Evolutionary conservation across 2,329 filamentous ascomycete genomes (phyloP), one percentile per base, ranked within the genome.

Genomic region (Colletotrichum sp.): DNA sequence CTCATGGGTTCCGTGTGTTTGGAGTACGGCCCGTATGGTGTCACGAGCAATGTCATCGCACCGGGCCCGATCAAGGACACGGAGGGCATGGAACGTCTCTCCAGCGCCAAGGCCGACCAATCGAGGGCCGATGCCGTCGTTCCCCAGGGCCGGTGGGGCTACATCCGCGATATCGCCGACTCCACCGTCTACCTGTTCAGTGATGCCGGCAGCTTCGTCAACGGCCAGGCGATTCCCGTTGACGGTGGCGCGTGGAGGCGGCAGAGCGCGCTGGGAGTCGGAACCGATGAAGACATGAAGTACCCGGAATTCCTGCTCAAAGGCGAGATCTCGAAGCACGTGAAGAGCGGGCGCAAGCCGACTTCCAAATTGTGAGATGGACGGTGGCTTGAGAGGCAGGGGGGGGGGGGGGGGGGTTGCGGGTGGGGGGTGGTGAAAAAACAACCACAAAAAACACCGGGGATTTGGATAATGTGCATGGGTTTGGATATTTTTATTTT

Each of bases 131-230:
- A 80, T 6, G 87, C 85, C 77, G 81, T 83, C 10, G 90, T 98
- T 48, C 97, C 97, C 0, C 85, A 93, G 3, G 95, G 95, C 2
- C 89, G 96, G 72, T 92, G 92, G 84, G 97, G 96, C 8, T 91
- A 91, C 1, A 92, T 98, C 30, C 94, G 94, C 78, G 96, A 99
- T 81, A 96, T 99, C 80, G 94, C 96, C 0, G 96, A 99, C 84
- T 95, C 96, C 2, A 98, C 96, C 0, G 91, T 98, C 1, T 99
- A 93, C 80, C 84, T 98, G 71, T 97, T 98, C 82, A 94, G 94
- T 61, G 94, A 98, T 61, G 92, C 95, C 1, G 96, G 93, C 1
- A 95, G 93, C 82, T 98, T 94, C 83, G 92, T 98, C 62, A 98
- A 94, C 78, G 97, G 96, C 1, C 93, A 95, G 78, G 91, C 92